These are phyloP conservation scores for Trichosporon sp. DNA, from an alignment of 1,284 basidiomycete genomes.

Conservation along the genomic window DNA sequence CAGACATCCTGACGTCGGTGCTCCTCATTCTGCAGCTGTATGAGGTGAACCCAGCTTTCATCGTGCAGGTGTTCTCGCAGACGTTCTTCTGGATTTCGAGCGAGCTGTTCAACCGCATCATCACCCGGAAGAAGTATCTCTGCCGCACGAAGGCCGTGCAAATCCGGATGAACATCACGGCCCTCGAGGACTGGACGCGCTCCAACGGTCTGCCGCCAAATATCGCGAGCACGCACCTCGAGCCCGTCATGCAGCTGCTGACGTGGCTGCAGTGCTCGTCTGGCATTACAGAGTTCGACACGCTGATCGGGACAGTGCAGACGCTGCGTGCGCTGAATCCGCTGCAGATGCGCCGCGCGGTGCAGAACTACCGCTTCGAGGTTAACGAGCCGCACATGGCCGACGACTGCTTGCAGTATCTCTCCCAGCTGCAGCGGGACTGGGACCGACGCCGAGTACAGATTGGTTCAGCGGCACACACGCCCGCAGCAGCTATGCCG, in stretches of 20 bases:
- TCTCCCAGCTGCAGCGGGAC: constrained; percentile 87
- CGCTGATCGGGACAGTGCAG: constrained; percentile 84
- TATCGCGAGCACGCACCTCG: constrained; percentile 68
- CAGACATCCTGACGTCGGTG: constrained; percentile 77
- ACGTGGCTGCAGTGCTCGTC: constrained; percentile 65
- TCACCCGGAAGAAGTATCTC: constrained; percentile 85
- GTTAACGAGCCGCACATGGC: constrained; percentile 86
- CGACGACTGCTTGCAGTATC: constrained; percentile 88
- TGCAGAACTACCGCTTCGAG: constrained; percentile 91
- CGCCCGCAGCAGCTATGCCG: constrained; percentile 20
- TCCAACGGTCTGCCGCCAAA: constrained; percentile 64
- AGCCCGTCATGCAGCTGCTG: constrained; percentile 73
- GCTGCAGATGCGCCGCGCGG: constrained; percentile 87
- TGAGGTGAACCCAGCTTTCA: constrained; percentile 83
- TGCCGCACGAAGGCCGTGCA: constrained; percentile 87
- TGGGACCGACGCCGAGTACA: constrained; percentile 87
- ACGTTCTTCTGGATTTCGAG: constrained; percentile 55
- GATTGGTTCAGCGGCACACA: constrained; percentile 59
- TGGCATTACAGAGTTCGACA: constrained; percentile 75
- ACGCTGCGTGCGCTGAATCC: constrained; percentile 81
- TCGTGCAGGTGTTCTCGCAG: constrained; percentile 89
- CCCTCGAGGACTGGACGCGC: constrained; percentile 87
- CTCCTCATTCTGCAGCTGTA: constrained; percentile 79
- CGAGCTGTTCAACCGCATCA: constrained; percentile 89
- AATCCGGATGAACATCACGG: constrained; percentile 79